Evolutionary conservation across 176 grass and related monocot species (phyloP), one percentile per base, ranked within the genome.

Genomic region (Guadua angustifolia): DNA sequence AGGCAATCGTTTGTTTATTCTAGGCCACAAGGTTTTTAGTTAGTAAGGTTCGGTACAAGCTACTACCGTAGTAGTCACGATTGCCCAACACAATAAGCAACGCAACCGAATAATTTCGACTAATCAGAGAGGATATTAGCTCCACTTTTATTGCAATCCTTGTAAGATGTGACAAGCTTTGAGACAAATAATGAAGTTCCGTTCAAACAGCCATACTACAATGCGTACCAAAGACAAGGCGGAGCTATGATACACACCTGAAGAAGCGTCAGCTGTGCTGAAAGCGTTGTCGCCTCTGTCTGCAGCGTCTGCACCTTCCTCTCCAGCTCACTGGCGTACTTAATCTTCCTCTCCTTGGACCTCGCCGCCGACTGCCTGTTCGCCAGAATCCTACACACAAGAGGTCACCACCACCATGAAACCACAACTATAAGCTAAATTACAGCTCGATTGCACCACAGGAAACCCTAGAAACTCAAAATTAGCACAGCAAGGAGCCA

Each of bases 291-390:
- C 1, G 97, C 97, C 83, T 99, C 97, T 2, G 91, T 92, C 88
- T 99, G 97, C 88, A 99, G 97, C 15, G 97, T 99, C 78, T 96
- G 97, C 63, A 99, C 89, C 89, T 96, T 99, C 91, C 86, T 89
- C 83, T 99, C 97, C 53, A 99, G 89, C 91, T 99, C 97, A 46
- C 83, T 17, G 9, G 93, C 94, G 85, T 99, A 95, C 78, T 88
- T 92, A 71, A 94, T 88, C 86, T 99, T 99, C 93, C 93, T 92
- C 74, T 99, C 97, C 85, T 99, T 99, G 36, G 97, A 96, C 74
- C 93, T 88, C 38, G 93, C 97, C 18, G 97, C 97, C 14, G 93
- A 99, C 78, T 89, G 91, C 67, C 97, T 78, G 84, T 98, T 98
- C 10, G 95, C 95, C 65, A 99, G 93, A 70, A 99, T 96, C 97